These are phyloP conservation scores for Cladophialophora yegresii DNA, from an alignment of 2,329 filamentous ascomycete species.

Conservation along the genomic window DNA sequence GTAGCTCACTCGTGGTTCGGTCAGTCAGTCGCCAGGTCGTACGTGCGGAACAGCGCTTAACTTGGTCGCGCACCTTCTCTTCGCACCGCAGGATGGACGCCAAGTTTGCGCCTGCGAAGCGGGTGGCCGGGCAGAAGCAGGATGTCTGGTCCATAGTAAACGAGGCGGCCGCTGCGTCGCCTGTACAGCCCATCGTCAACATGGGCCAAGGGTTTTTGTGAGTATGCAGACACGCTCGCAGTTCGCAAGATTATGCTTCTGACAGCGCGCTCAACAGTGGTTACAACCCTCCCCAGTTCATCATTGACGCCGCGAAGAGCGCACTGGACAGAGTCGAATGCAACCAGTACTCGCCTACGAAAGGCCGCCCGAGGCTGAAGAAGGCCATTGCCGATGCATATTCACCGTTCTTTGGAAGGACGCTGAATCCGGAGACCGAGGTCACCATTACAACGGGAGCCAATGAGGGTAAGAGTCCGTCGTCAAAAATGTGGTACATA, in stretches of 20 bases:
- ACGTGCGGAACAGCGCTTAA: conserved; percentile 8
- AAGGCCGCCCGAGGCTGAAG: conserved; percentile 81
- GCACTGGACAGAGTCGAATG: conserved; percentile 90
- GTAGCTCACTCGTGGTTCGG: conserved; percentile 11
- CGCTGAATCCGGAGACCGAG: conserved; percentile 84
- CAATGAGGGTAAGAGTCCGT: conserved; percentile 47
- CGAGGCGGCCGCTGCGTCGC: conserved; percentile 65
- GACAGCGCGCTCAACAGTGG: conserved; percentile 53
- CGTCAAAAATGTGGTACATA: background rate
- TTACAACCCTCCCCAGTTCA: conserved; percentile 91
- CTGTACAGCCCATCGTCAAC: conserved; percentile 64
- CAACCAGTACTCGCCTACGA: conserved; percentile 96
- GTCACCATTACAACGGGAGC: conserved; percentile 83
- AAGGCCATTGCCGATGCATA: conserved; percentile 94
- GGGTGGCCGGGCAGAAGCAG: conserved; percentile 54
- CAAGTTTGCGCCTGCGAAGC: conserved; percentile 49
- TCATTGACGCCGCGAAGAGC: conserved; percentile 85
- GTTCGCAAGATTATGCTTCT: background rate
- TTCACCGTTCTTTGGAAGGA: conserved; percentile 80
- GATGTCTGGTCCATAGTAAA: conserved; percentile 66
- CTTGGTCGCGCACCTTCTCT: conserved; percentile 20
- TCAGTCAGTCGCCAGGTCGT: conserved; percentile 20
- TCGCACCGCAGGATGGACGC: conserved; percentile 26
- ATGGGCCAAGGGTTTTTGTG: conserved; percentile 66
- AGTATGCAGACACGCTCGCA: conserved; percentile 37